A percentile compares a stretch with the other conserved stretches of the same genome.
Evolutionary conservation across 208 protist genomes (phyloP).

Genomic region (Leishmania mexicana): DNA sequence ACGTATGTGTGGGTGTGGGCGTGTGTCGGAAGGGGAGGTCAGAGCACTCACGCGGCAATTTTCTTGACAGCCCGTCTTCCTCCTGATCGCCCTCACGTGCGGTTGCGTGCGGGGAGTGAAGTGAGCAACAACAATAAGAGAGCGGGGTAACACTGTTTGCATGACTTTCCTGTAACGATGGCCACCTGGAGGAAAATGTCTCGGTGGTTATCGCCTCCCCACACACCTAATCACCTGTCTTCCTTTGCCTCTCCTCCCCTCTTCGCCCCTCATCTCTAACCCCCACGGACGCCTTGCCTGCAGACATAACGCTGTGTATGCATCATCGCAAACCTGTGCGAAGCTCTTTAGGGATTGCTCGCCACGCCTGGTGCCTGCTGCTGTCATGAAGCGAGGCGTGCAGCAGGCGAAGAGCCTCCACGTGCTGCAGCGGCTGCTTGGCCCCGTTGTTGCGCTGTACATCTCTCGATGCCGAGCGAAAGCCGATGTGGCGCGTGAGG

Average conservation of each 20-base stretch:
- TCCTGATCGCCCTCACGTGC: not conserved
- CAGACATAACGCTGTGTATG: not conserved
- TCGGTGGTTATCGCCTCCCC: not conserved
- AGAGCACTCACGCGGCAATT: not conserved
- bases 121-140: not conserved
- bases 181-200: not conserved
- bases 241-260: not conserved
- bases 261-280: not conserved
- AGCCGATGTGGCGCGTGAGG: not conserved
- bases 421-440: constrained; percentile 29
- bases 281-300: too few species aligned
- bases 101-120: not conserved
- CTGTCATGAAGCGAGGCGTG: constrained; percentile 16
- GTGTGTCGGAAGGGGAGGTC: not conserved
- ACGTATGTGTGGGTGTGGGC: not conserved
- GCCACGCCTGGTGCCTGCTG: not conserved
- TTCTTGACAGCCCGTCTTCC: not conserved
- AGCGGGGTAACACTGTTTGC: not conserved
- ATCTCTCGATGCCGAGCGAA: constrained; percentile 7
- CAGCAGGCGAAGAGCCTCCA: constrained; percentile 22
- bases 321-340: not conserved
- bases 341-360: not conserved
- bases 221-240: not conserved
- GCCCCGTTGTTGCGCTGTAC: constrained; percentile 19
- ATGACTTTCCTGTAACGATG: not conserved